Evolutionary conservation across 192 early-diverging fungal species (phyloP), one percentile per base, ranked within the genome.

Genomic region (Mortierella hygrophila): DNA sequence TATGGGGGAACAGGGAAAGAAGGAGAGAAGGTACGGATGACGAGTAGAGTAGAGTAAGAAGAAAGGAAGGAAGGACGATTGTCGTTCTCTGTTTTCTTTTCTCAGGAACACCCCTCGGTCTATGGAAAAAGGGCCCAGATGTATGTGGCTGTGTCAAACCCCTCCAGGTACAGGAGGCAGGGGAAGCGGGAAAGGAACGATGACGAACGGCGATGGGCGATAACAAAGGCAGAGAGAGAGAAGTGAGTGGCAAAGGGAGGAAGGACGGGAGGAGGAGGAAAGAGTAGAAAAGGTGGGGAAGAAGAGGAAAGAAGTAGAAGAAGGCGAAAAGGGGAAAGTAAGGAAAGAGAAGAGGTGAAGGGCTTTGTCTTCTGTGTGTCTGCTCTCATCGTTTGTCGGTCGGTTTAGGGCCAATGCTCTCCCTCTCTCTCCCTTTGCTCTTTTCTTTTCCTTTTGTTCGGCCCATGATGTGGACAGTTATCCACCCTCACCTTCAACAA

Each of bases 51-150:
- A 23, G n/a, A 26, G 7, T n/a, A 23, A 26, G 6, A 10, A 26
- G n/a, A 23, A 23, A 32, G 60, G 47, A 49, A 32, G 32, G 55
- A 23, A 23, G n/a, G 26, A 23, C 13, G 11, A 65, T 32, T 32
- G 60, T 15, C 11, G 29, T 32, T 65, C 6, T 46, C 54, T 18
- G 23, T n/a, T 65, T 29, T 35, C 32, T 65, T 26, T 65, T 65
- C 60, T 65, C 60, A 35, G 60, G 60, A 65, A 32, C 60, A 65
- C 60, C 60, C 60, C 60, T 65, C 11, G 60, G 35, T 65, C 32
- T 65, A 29, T 15, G 10, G 8, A 35, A 18, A 65, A 65, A 32
- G 29, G 57, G 60, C 29, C 60, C 60, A 52, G 49, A 1, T 49
- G 47, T 52, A 52, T 21, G 60, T 65, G 60, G 60, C 60, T 65